Evolutionary conservation across 208 protist species (phyloP), one percentile per base, ranked within the genome.

Genomic region (Crithidia mellificae): DNA sequence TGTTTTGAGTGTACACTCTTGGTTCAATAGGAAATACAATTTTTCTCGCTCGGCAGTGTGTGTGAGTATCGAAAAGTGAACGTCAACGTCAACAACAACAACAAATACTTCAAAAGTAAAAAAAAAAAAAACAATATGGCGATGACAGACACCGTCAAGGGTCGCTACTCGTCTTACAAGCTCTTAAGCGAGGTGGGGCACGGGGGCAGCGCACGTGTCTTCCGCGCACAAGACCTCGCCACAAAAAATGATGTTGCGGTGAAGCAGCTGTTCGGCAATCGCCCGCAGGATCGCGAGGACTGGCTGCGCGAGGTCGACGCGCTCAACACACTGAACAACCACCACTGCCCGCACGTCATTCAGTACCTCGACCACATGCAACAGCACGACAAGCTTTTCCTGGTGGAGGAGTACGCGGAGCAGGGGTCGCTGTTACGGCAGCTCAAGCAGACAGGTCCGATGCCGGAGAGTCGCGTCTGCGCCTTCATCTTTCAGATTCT

Each of bases 361-460:
- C 77, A 80, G 61, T 95, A 95, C 65, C 79, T 93, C 57, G 90
- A 95, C 61, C 85, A 93, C 65, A 85, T 91, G 73, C 74, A 83
- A 52, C 68, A 70, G 44, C 83, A 81, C 43, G 84, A 84, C 24
- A 72, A 55, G 3, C 78, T 92, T 51, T 74, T 88, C 27, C 78
- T 95, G 22, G 84, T 92, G 24, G 80, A 85, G 61, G 87, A 95
- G 76, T 92, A 83, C 69, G 85, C 87, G 2, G 66, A 80, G 25
- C 71, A 77, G 30, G 87, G 90, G 17, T 92, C 90, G 22, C 67
- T 95, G 47, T 71, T 83, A 36, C 66, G 72, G 9, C 68, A 75
- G 44, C 65, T 92, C 20, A 44, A 64, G 54, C 29, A 64, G 15
- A 8, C 20, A 8, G 44, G 68, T 17, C 68, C 32, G 19, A 50